A percentile compares a stretch with the other conserved stretches of the same genome.
Evolutionary conservation across 2,329 filamentous ascomycete species (phyloP).

Genomic region (Cucurbitaria berberidis): DNA sequence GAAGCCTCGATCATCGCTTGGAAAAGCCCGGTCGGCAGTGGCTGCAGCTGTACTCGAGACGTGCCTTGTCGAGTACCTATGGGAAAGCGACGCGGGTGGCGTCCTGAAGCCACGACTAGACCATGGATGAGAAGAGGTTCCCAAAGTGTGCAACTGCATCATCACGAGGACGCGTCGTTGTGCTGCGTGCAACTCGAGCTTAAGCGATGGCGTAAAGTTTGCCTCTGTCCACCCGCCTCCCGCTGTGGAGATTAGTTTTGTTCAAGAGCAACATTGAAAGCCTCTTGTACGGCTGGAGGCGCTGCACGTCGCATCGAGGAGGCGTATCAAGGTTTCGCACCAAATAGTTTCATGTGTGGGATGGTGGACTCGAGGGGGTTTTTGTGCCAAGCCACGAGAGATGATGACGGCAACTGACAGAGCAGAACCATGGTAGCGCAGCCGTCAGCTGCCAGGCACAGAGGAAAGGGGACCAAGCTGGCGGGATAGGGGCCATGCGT

Average conservation of each 20-base stretch:
- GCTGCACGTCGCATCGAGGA: neutral
- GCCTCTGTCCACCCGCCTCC: neutral
- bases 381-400: too few relatives aligned
- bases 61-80: neutral
- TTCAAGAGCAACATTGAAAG: too few relatives aligned
- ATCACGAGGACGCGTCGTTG: neutral
- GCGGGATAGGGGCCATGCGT: conserved; percentile 2
- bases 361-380: neutral
- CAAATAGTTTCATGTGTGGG: neutral
- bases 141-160: neutral
- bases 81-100: too few relatives aligned
- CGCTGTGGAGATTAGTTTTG: too few relatives aligned
- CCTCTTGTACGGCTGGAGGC: neutral
- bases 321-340: neutral
- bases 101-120: too few relatives aligned
- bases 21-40: neutral
- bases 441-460: conserved; percentile 3
- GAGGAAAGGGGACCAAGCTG: neutral
- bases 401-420: neutral
- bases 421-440: conserved; percentile 1
- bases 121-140: too few relatives aligned
- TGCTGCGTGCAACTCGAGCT: neutral
- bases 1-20: neutral
- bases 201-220: neutral
- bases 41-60: neutral